Base-by-base conservation (phyloP, 1,139 yeast genomes). In the Taphrina confusa region DNA sequence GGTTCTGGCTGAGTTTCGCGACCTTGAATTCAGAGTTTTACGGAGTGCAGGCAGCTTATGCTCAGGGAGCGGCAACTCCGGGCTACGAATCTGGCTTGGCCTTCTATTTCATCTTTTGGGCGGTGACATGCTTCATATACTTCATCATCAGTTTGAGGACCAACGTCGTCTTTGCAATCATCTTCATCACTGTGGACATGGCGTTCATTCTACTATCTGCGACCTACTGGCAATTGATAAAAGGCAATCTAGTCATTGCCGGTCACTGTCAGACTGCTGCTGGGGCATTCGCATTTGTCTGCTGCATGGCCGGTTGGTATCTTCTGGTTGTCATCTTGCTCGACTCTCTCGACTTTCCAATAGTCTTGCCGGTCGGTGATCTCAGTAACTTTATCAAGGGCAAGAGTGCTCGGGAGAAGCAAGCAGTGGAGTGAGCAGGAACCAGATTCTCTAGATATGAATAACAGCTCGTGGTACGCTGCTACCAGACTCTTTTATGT, bases 1-100 rank as follows among this genome's bases (percentile, higher is more conserved):
- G 87, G 8, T 86, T 85, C 72, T 86, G 91, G 88, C 74, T 85
- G 61, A 75, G 84, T 22, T 84, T 79, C 69, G 84, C 85, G 27
- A 80, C 84, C 46, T 78, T 84, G 45, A 71, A 81, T 61, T 73
- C 80, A 60, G 79, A 82, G 57, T 76, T 78, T 50, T 84, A 85
- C 71, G 84, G 82, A 16, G 78, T 83, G 57, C 70, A 74, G 1
- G 73, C 76, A 3, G 79, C 83, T 22, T 85, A 85, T 67, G 73
- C 72, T 1, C 74, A 74, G 1, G 74, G 74, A 5, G 80, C 77
- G 55, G 74, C 81, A 55, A 71, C 70, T 14, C 79, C 79, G 65
- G 84, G 57, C 5, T 63, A 61, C 84, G 1, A 69, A 82, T 62
- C 90, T 84, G 1, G 78, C 82, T 66, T 85, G 75, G 74, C 74